Evolutionary conservation across 495 filamentous ascomycete genomes (phyloP).

Genomic region (Trichoderma parareesei): DNA sequence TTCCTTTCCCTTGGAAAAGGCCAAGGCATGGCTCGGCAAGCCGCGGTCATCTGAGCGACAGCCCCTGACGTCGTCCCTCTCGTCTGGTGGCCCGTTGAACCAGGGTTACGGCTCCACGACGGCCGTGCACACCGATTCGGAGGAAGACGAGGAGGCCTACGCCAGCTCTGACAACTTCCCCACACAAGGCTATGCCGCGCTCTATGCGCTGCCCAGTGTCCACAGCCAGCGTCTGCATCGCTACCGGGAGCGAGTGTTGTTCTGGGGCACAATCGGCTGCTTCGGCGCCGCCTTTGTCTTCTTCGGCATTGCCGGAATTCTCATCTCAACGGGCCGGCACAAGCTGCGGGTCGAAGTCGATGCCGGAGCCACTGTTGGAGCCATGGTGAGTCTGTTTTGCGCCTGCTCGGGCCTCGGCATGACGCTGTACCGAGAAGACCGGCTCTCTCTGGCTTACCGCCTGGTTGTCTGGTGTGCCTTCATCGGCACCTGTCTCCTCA

Average conservation of each 20-base stretch:
- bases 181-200: conserved; percentile 27
- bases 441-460: conserved; percentile 31
- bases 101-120: conserved; percentile 28
- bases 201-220: conserved; percentile 37
- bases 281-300: conserved; percentile 44
- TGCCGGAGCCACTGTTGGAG: conserved; percentile 50
- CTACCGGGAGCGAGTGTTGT: conserved; percentile 40
- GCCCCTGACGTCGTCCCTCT: conserved; percentile 24
- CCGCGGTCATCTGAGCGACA: conserved; percentile 21
- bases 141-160: conserved; percentile 17
- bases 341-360: conserved; percentile 50
- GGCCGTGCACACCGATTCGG: conserved; percentile 22
- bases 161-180: conserved; percentile 29
- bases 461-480: conserved; percentile 39
- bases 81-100: conserved; percentile 18
- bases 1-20: conserved; percentile 33
- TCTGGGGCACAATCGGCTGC: conserved; percentile 32
- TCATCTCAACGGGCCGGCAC: conserved; percentile 46
- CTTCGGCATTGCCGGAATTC: conserved; percentile 42
- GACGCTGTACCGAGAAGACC: conserved; percentile 37
- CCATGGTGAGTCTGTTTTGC: conserved; percentile 46
- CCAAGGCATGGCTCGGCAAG: conserved; percentile 34
- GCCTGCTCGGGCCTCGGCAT: conserved; percentile 45
- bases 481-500: conserved; percentile 36
- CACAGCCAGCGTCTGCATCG: conserved; percentile 30